Conservation (phyloP, 495 filamentous ascomycete species). For the Rusavskia elegans region DNA sequence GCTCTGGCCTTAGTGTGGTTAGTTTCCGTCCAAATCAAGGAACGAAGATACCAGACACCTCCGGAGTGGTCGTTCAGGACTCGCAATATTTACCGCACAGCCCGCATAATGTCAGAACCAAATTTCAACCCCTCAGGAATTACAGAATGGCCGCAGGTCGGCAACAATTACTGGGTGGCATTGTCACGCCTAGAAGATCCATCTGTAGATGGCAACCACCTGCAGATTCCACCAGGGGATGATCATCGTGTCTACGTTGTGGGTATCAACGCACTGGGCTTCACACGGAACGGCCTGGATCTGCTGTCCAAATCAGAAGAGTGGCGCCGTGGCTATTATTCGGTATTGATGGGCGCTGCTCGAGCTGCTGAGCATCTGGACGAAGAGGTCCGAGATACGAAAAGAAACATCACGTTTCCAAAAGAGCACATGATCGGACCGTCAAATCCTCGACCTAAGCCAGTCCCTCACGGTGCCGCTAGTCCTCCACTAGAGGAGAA, state of each 20-base stretch:
- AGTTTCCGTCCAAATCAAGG: slow-evolving; percentile 50
- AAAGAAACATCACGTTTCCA: slow-evolving; percentile 47
- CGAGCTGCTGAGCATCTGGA: slow-evolving; percentile 67
- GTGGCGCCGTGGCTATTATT: slow-evolving; percentile 73
- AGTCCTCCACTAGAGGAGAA: slow-evolving; percentile 53
- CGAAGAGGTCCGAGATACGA: slow-evolving; percentile 54
- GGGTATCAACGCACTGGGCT: slow-evolving; percentile 34
- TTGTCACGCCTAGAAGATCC: slow-evolving; percentile 48
- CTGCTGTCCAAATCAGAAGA: slow-evolving; percentile 56
- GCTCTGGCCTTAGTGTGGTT: slow-evolving; percentile 36
- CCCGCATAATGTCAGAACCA: slow-evolving; percentile 38
- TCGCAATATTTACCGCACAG: slow-evolving; percentile 41
- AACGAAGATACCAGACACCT: slow-evolving; percentile 59
- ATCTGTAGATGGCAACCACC: slow-evolving; percentile 46
- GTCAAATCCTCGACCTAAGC: slow-evolving; percentile 65
- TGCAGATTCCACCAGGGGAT: slow-evolving; percentile 31
- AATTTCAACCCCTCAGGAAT: slow-evolving; percentile 30
- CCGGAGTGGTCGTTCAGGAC: slow-evolving; percentile 55
- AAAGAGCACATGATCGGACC: slow-evolving; percentile 57
- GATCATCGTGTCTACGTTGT: slow-evolving; percentile 21
- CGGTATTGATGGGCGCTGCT: slow-evolving; percentile 59
- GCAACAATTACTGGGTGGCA: slow-evolving; percentile 33
- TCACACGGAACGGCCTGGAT: slow-evolving; percentile 48
- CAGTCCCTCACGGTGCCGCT: slow-evolving; percentile 41
- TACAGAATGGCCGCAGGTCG: slow-evolving; percentile 50